Percentiles rank a stretch among this genome's conserved stretches.
Evolutionary conservation across 371 early-diverging fungal species (phyloP).

Genomic region (Lichtheimia ramosa): DNA sequence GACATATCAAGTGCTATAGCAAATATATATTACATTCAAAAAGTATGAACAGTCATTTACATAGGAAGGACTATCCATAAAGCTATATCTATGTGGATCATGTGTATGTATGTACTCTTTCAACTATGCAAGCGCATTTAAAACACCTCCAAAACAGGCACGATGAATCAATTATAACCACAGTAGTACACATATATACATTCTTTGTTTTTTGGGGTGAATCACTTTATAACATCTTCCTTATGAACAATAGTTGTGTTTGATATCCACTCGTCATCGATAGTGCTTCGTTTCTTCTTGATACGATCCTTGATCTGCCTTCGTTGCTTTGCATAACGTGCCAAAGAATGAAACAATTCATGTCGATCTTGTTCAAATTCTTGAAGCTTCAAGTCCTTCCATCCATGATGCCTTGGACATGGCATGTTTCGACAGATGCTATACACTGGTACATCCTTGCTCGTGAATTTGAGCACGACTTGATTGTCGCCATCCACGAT

Average conservation of each 20-base stretch:
- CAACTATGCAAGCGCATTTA: too few species aligned
- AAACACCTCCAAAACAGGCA: too few species aligned
- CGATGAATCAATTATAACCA: too few species aligned
- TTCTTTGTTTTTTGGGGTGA: too few species aligned
- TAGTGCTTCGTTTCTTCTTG: conserved; percentile 37
- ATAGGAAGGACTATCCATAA: too few species aligned
- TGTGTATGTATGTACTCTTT: too few species aligned
- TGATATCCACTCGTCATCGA: conserved; percentile 28
- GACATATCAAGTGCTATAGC: too few species aligned
- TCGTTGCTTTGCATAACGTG: conserved; percentile 34
- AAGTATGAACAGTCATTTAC: too few species aligned
- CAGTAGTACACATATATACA: too few species aligned
- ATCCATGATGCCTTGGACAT: conserved; percentile 48
- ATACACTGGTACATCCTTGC: conserved; percentile 2
- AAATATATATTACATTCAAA: too few species aligned
- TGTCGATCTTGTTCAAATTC: conserved; percentile 58
- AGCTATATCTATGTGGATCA: too few species aligned
- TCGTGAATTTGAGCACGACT: background rate
- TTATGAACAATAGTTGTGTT: conserved; percentile 29
- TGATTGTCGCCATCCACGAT: conserved; percentile 11
- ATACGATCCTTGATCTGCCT: conserved; percentile 45
- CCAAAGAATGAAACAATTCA: conserved; percentile 31
- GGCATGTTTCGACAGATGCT: conserved; percentile 20
- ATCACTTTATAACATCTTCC: background rate
- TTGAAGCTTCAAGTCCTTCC: conserved; percentile 50